Evolutionary conservation across 225 moss, liverwort and hornwort genomes (phyloP).

Genomic region (Bryum argenteum): DNA sequence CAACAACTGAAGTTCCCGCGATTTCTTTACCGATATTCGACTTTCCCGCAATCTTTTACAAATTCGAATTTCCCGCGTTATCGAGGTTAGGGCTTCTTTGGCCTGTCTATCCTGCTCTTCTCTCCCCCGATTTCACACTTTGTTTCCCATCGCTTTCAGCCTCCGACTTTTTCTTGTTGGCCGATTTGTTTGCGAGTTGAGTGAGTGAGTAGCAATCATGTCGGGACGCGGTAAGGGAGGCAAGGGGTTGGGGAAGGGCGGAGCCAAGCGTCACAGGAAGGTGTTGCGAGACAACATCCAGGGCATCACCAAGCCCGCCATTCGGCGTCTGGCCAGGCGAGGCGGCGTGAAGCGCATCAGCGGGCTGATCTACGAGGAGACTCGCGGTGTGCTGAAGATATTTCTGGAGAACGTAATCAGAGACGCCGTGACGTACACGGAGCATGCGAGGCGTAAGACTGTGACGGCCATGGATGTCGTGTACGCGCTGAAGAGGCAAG

Average conservation of each 20-base stretch:
- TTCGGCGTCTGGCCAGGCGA: conserved; percentile 21
- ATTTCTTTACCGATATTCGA: too few relatives aligned
- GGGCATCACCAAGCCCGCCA: conserved; percentile 33
- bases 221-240: conserved; percentile 33
- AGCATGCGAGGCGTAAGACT: conserved; percentile 23
- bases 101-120: too few relatives aligned
- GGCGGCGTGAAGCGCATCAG: conserved; percentile 30
- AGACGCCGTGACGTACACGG: conserved; percentile 15
- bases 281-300: conserved; percentile 34
- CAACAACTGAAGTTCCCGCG: too few relatives aligned
- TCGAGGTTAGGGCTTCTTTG: too few relatives aligned
- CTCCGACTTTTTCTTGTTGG: neutral
- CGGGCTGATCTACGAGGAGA: conserved; percentile 30
- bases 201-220: conserved; percentile 1
- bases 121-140: too few relatives aligned
- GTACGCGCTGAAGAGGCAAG: conserved; percentile 21
- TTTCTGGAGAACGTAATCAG: conserved; percentile 22
- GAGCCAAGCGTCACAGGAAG: conserved; percentile 28
- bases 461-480: conserved; percentile 28
- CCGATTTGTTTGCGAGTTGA: too few relatives aligned
- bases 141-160: too few relatives aligned
- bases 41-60: too few relatives aligned
- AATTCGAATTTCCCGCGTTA: too few relatives aligned
- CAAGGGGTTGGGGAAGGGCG: conserved; percentile 27
- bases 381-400: conserved; percentile 19